Evolutionary conservation across 176 grass and related monocot genomes (phyloP), one percentile per base, ranked within the genome.

Genomic region (Zoysia japonica): DNA sequence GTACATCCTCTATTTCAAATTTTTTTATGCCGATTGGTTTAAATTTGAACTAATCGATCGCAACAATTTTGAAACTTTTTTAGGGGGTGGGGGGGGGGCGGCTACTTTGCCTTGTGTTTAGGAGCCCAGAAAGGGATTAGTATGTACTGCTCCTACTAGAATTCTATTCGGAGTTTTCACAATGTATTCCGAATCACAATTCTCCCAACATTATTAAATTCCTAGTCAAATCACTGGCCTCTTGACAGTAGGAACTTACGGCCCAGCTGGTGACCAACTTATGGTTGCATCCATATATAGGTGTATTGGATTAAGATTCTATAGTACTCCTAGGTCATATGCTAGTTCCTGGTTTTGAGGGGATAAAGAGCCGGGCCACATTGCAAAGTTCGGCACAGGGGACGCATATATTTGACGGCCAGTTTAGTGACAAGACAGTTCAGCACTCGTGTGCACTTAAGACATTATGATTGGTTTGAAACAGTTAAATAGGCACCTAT

Each of bases 271-370:
- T 47, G 46, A 36, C 78, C 45, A 69, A 70, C 79, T 82, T 70
- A 35, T 65, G 2, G 46, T 54, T 41, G 6, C 44, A 51, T 35
- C 9, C 9, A 45, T 17, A 36, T 17, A 56, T 57, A 72, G 11
- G 66, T 78, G 28, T 28, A 78, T 84, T 67, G 68, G 10, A 54
- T 35, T 41, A 63, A 78, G 83, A 77, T 68, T 28, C 0, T 28
- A 28, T 28, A 28, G 28, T 28, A 28, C 28, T 28, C 28, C 16
- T 74, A 42, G 78, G 53, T 53, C 38, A 78, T 74, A 63, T 61
- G 52, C 60, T 63, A 62, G 69, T 65, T 57, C 81, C 87, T 49
- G 70, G 81, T 84, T 88, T 84, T 76, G 6, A 65, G 85, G 55
- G 9, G 52, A 61, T 74, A 74, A 79, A 79, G 61, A 67, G 6